Evolutionary conservation across 2,329 filamentous ascomycete species (phyloP).

Genomic region (Hymenoscyphus fraxineus): DNA sequence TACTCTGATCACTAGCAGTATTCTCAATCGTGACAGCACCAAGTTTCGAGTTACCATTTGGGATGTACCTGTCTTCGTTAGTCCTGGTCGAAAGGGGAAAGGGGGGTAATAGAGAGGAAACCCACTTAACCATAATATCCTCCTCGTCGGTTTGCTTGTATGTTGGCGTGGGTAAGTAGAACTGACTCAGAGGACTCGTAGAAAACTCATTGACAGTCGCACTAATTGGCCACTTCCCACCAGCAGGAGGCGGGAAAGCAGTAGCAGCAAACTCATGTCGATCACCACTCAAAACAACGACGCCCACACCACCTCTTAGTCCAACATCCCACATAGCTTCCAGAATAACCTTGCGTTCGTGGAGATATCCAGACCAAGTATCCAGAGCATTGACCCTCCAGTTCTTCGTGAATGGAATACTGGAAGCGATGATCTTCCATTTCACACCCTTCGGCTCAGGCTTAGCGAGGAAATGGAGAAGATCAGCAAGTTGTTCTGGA

Average conservation of each 20-base stretch:
- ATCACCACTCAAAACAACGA: constrained; percentile 84
- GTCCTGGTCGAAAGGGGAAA: constrained; percentile 8
- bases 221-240: constrained; percentile 58
- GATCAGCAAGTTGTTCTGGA: constrained; percentile 68
- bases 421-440: constrained; percentile 91
- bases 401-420: constrained; percentile 95
- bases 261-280: constrained; percentile 97
- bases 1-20: constrained; percentile 61
- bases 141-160: constrained; percentile 78
- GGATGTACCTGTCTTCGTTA: constrained; percentile 59
- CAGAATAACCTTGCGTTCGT: constrained; percentile 73
- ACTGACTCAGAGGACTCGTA: constrained; percentile 87
- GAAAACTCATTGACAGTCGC: constrained; percentile 85
- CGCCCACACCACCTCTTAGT: constrained; percentile 64
- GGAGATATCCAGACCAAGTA: constrained; percentile 90
- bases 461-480: constrained; percentile 70
- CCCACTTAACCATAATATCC: constrained; percentile 80
- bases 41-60: constrained; percentile 85
- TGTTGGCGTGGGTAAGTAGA: constrained; percentile 80
- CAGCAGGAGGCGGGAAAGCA: constrained; percentile 61
- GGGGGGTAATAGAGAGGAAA: constrained; percentile 23
- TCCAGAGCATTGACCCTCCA: constrained; percentile 86
- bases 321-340: constrained; percentile 90
- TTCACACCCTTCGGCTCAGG: constrained; percentile 73
- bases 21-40: constrained; percentile 76